phyloP scores from a whole-genome alignment of 2,329 filamentous ascomycete genomes.

The Lecanoromycetidae sp. region DNA sequence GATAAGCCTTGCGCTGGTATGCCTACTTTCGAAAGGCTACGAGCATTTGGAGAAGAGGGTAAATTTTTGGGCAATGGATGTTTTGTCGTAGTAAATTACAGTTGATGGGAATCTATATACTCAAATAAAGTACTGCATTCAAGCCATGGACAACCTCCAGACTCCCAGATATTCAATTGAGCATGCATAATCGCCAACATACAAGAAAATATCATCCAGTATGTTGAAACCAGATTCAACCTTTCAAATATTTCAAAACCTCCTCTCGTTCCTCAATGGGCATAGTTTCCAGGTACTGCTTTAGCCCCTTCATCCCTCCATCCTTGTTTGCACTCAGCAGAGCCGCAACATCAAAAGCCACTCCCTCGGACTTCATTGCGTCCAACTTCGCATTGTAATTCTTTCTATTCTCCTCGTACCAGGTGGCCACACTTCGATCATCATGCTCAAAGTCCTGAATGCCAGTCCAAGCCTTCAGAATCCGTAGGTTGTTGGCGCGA shows the following conservation, averaged over 20 bases:
- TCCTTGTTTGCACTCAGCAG: constrained; percentile 54
- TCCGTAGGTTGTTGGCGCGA: constrained; percentile 57
- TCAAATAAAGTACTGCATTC: too few species aligned
- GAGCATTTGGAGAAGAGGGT: too few species aligned
- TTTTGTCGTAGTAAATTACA: too few species aligned
- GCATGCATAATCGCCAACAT: too few species aligned
- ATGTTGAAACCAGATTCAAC: not conserved
- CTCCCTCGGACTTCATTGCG: constrained; percentile 62
- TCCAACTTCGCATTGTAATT: constrained; percentile 74
- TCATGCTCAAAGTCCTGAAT: constrained; percentile 64
- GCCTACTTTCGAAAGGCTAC: too few species aligned
- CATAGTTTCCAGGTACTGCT: constrained; percentile 74
- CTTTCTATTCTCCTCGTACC: constrained; percentile 94
- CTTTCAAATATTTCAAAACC: constrained; percentile 47
- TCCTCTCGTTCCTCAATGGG: constrained; percentile 80
- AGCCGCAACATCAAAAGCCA: constrained; percentile 57
- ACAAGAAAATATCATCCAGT: too few species aligned
- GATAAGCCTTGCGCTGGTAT: too few species aligned
- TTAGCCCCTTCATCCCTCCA: constrained; percentile 69
- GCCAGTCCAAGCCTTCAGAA: constrained; percentile 71
- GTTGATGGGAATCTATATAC: too few species aligned
- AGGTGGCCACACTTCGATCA: constrained; percentile 74
- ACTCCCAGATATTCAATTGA: too few species aligned
- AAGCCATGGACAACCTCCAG: too few species aligned
- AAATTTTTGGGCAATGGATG: too few species aligned